Base-by-base conservation (phyloP, 352 stramenopile genomes). In the Pythium dissotocum region DNA sequence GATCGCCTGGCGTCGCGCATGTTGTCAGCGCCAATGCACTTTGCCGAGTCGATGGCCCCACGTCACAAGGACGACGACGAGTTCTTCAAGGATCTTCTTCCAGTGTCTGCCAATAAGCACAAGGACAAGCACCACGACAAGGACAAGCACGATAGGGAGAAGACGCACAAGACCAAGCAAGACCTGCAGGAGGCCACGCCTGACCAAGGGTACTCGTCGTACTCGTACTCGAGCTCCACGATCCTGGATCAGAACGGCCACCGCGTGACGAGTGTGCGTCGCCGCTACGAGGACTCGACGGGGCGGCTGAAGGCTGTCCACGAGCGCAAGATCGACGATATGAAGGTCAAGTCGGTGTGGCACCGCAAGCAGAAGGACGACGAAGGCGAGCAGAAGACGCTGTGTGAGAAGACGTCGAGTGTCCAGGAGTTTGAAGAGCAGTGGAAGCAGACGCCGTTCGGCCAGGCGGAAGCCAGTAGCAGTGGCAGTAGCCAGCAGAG, bases 251-350 rank as follows among this genome's bases (percentile, higher is more conserved):
- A 89, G 21, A 69, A 73, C 8, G 86, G 86, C 8, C 75, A 80
- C n/a, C 71, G 70, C 26, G 65, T 93, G n/a, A 59, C 66, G 18
- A 81, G 74, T 10, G 59, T 74, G 62, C 86, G 86, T 52, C 84
- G 84, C 26, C 84, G 84, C 52, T 94, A 94, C 56, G 83, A 94
- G 51, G 86, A 94, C 63, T 91, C 87, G 36, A 82, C 75, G 12
- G 87, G 84, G 0, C 75, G 79, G 5, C 57, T 94, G 33, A 94
- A 93, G 68, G 87, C 84, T 2, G 67, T 73, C 7, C 87, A 93
- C 49, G 81, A 93, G 58, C 87, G 87, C 13, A 67, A 84, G 52
- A 79, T 94, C 24, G 77, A 83, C 48, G 84, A 68, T 13, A 91
- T 88, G 65, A 88, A 84, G 33, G 24, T 94, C 30, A 81, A 78